These are phyloP conservation scores for Leucocoprinus leucothites DNA, from an alignment of 768 basidiomycete species.

Conservation along the genomic window DNA sequence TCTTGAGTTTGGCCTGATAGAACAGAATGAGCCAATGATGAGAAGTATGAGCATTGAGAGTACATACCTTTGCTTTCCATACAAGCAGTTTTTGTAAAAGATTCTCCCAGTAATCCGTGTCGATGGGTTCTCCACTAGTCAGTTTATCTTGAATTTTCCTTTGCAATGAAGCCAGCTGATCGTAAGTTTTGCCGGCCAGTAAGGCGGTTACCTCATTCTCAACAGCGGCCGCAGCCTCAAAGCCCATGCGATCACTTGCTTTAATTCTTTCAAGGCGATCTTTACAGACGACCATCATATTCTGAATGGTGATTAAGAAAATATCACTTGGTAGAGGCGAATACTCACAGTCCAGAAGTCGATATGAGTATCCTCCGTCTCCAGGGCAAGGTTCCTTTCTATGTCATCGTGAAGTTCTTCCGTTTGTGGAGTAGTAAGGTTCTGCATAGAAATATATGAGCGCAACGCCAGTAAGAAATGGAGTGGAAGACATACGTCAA, in stretches of 20 bases:
- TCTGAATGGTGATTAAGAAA: conserved; percentile 38
- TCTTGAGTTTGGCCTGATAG: conserved; percentile 81
- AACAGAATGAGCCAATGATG: conserved; percentile 11
- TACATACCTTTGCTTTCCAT: conserved; percentile 91
- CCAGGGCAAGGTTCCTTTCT: conserved; percentile 84
- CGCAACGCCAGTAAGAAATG: conserved; percentile 3
- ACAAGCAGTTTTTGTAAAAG: conserved; percentile 89
- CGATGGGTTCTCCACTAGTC: conserved; percentile 88
- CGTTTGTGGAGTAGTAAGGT: conserved; percentile 81
- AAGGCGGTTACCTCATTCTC: conserved; percentile 82
- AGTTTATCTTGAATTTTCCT: conserved; percentile 86
- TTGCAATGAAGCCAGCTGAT: conserved; percentile 81
- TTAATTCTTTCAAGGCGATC: conserved; percentile 81
- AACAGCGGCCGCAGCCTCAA: conserved; percentile 74
- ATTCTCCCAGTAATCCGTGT: conserved; percentile 97
- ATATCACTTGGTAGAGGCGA: not conserved
- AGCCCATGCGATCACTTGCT: conserved; percentile 54
- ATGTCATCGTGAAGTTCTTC: conserved; percentile 95
- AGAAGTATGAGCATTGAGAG: not conserved
- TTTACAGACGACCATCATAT: conserved; percentile 97
- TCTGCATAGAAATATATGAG: conserved; percentile 42
- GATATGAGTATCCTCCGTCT: conserved; percentile 79
- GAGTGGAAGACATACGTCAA: conserved; percentile 62
- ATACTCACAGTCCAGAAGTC: conserved; percentile 93
- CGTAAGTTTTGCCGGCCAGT: conserved; percentile 81